A percentile compares a stretch with the other conserved stretches of the same genome.
Conservation (phyloP, 495 filamentous ascomycete species). For the Penicillium chermesinum region DNA sequence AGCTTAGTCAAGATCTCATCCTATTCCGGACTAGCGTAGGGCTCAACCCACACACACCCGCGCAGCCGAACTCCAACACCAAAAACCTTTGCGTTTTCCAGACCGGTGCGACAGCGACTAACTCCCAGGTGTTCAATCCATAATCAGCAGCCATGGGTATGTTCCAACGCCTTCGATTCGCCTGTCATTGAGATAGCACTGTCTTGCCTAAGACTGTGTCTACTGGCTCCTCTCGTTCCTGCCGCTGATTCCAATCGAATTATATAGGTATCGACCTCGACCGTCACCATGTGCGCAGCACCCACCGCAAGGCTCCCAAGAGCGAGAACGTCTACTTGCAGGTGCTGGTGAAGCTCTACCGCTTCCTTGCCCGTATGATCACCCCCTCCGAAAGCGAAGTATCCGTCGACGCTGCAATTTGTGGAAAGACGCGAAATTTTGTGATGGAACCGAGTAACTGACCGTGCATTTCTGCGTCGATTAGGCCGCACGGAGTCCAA, state of each 20-base stretch:
- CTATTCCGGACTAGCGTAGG: constrained; percentile 37
- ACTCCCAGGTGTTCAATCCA: constrained; percentile 41
- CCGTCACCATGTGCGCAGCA: constrained; percentile 78
- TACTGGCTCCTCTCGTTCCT: neutral
- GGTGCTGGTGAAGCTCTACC: constrained; percentile 97
- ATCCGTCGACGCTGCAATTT: constrained; percentile 5
- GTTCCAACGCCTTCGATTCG: constrained; percentile 8
- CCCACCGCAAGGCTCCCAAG: constrained; percentile 92
- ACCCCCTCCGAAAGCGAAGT: neutral
- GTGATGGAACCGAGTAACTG: constrained; percentile 13
- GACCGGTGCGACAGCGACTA: constrained; percentile 45
- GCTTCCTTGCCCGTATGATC: constrained; percentile 91
- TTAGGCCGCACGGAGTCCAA: constrained; percentile 90
- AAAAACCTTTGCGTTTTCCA: constrained; percentile 41
- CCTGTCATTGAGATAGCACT: neutral
- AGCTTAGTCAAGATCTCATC: neutral
- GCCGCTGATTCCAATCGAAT: constrained; percentile 3
- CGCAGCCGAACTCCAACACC: constrained; percentile 41
- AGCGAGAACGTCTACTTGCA: constrained; percentile 97
- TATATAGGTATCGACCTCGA: constrained; percentile 63
- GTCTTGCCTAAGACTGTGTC: neutral
- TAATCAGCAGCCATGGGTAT: constrained; percentile 49
- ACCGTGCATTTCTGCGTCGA: constrained; percentile 5
- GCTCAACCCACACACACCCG: constrained; percentile 47
- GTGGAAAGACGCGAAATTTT: neutral